Evolutionary conservation across 495 filamentous ascomycete genomes (phyloP).

Genomic region (Stereocaulon alpinum): DNA sequence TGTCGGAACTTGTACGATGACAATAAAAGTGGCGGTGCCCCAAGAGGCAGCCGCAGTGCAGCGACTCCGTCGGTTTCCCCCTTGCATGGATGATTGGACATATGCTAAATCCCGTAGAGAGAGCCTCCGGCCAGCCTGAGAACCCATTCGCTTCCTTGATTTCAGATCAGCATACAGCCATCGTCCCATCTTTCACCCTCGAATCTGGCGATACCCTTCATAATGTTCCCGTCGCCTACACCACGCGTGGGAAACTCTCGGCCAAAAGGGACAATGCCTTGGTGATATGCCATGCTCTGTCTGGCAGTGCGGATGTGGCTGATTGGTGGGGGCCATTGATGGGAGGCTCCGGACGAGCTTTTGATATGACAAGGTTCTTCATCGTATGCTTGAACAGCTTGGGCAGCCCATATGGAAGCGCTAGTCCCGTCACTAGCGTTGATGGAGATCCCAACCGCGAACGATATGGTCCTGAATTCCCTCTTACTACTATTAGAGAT

Average conservation of each 20-base stretch:
- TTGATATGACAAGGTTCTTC: conserved; percentile 88
- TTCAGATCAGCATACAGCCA: conserved; percentile 70
- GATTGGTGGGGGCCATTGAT: conserved; percentile 99
- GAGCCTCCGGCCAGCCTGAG: conserved; percentile 61
- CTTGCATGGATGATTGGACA: not conserved
- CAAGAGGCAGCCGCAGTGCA: not conserved
- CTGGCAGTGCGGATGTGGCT: conserved; percentile 87
- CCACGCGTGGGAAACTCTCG: conserved; percentile 67
- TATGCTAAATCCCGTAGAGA: conserved; percentile 57
- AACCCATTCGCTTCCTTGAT: conserved; percentile 86
- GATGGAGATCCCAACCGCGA: conserved; percentile 64
- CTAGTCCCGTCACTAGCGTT: conserved; percentile 84
- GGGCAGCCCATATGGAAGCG: conserved; percentile 92
- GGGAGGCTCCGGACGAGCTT: conserved; percentile 78
- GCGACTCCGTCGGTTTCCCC: conserved; percentile 34
- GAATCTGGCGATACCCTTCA: conserved; percentile 80
- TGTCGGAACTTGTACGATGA: not conserved
- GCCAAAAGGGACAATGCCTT: conserved; percentile 75
- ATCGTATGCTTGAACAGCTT: conserved; percentile 92
- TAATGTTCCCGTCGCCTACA: conserved; percentile 93
- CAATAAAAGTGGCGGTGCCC: not conserved
- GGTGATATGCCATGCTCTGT: conserved; percentile 95
- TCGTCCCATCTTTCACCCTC: conserved; percentile 83
- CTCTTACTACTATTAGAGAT: conserved; percentile 85
- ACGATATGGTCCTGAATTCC: conserved; percentile 90